Percentiles rank a stretch among this genome's conserved stretches.
phyloP scores from a whole-genome alignment of 169 alveolate species.

The Eimeria acervulina region DNA sequence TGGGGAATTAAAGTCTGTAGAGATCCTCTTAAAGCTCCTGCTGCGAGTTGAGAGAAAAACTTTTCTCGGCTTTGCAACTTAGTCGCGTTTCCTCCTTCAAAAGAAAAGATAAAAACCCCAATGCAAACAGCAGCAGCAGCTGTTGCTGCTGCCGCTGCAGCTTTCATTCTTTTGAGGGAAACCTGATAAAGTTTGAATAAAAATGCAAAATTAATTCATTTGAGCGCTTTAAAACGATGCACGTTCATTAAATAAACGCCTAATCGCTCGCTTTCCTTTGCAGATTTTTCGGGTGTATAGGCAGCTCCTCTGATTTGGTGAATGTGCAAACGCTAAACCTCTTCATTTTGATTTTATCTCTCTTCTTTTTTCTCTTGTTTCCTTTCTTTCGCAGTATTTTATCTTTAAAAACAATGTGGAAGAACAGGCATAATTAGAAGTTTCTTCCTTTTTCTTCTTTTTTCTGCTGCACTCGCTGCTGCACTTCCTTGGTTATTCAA shows the following conservation, averaged over 20 bases:
- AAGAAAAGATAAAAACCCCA: too few relatives aligned
- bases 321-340: not conserved
- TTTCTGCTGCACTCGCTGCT: too few relatives aligned
- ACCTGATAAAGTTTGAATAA: not conserved
- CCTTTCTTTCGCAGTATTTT: too few relatives aligned
- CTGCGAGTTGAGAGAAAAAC: slow-evolving; percentile 38
- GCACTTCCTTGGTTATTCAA: too few relatives aligned
- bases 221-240: not conserved
- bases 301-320: not conserved
- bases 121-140: too few relatives aligned
- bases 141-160: not conserved
- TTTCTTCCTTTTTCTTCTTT: too few relatives aligned
- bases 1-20: not conserved
- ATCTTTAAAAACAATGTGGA: too few relatives aligned
- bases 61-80: not conserved
- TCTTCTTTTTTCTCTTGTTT: not conserved
- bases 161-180: not conserved
- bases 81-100: not conserved
- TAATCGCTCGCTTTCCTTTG: not conserved
- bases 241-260: not conserved
- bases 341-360: not conserved
- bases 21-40: slow-evolving; percentile 36
- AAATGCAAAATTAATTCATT: not conserved
- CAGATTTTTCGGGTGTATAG: slow-evolving; percentile 1
- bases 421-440: too few relatives aligned